Base-by-base conservation (phyloP, 192 early-diverging fungal species). In the Coemansia sp. region DNA sequence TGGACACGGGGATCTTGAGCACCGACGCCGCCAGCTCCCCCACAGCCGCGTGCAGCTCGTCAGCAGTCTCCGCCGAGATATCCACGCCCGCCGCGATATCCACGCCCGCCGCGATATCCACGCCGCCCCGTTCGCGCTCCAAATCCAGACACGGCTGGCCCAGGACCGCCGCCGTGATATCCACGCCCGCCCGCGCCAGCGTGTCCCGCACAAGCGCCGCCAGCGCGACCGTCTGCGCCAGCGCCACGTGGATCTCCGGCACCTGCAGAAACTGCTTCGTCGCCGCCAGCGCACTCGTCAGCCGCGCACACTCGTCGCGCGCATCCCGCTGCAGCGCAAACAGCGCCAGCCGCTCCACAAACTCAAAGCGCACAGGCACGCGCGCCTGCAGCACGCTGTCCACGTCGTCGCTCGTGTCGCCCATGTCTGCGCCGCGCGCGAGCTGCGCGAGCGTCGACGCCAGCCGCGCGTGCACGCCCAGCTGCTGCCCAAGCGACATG, bases 231-330 rank as follows among this genome's bases (percentile, higher is more conserved):
- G 65, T 32, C 55, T 75, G 72, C 48, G 69, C 38, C 10, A 76
- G 27, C 55, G 62, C 56, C 19, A 69, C 22, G 31, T 70, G 67
- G 45, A 76, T 61, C 24, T 69, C 73, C 0, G 73, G 73, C 23
- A 69, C 32, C 56, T 76, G 73, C 60, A 69, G 63, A 46, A 65
- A 65, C 19, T 69, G 60, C 32, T 76, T 76, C 18, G 54, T 62
- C 1, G 67, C 60, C 19, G 59, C 63, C 18, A 76, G 53, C 0
- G 67, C 49, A 25, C 56, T 49, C 0, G 69, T 66, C 21, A 75
- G 58, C 11, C 49, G 28, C 18, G 66, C 65, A 30, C 68, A 75
- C 49, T 56, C 65, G 0, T 52, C 46, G 11, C 49, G 55, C 33
- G 43, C 48, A 31, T 55, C 66, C 19, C 65, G 67, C 0, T 63